Conservation (phyloP, 2,329 filamentous ascomycete species). For the Didymella sp. region DNA sequence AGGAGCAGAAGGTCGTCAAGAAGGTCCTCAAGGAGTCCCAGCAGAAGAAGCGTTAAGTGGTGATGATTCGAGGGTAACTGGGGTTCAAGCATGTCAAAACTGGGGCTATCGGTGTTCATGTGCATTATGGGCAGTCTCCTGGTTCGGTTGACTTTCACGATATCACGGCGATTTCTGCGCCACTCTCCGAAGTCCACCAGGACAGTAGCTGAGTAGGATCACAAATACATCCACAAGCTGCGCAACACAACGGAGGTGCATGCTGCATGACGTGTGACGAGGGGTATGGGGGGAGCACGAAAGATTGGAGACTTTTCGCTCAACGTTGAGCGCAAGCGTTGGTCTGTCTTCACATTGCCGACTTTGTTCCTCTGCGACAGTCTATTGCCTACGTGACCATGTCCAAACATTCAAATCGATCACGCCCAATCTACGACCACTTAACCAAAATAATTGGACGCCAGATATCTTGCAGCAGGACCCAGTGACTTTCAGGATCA, state of each 20-base stretch:
- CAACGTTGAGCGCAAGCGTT: not conserved
- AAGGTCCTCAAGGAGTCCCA: slow-evolving; percentile 99
- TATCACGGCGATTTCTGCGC: slow-evolving; percentile 49
- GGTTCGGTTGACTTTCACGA: slow-evolving; percentile 49
- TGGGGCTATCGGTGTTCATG: slow-evolving; percentile 52
- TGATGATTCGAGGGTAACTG: slow-evolving; percentile 32
- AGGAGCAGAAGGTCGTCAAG: slow-evolving; percentile 99
- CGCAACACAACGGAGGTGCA: slow-evolving; percentile 16
- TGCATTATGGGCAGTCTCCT: slow-evolving; percentile 52
- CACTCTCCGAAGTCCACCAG: slow-evolving; percentile 39
- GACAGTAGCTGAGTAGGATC: slow-evolving; percentile 47
- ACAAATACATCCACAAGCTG: slow-evolving; percentile 46
- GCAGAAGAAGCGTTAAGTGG: slow-evolving; percentile 69
- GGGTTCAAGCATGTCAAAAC: slow-evolving; percentile 46
- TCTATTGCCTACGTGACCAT: not conserved
- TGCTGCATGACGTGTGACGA: slow-evolving; percentile 14
- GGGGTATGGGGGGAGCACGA: not conserved
- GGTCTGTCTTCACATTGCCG: not conserved
- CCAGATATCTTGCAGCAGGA: not conserved
- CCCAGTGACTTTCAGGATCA: not conserved
- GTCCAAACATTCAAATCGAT: not conserved
- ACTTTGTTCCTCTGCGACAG: not conserved
- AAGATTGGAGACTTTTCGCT: not conserved
- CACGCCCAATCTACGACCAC: not conserved
- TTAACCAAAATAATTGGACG: not conserved